phyloP scores from a whole-genome alignment of 352 stramenopile genomes.

The Elongisporangium prolatum region DNA sequence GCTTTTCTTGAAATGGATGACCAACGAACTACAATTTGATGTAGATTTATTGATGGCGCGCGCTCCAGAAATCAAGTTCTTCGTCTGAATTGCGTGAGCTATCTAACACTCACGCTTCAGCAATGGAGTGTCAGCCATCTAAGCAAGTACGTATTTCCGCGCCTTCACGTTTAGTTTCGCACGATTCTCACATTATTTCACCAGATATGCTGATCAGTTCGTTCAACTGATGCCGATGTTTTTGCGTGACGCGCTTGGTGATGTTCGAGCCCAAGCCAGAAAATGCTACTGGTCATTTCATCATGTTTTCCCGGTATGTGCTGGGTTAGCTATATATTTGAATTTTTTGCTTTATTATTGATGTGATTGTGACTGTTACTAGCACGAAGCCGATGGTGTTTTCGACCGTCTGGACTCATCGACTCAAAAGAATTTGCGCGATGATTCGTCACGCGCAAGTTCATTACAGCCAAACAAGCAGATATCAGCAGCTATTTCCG shows the following conservation, averaged over 20 bases:
- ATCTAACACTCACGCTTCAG: slow-evolving; percentile 70
- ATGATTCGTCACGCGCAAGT: slow-evolving; percentile 30
- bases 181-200: slow-evolving; percentile 2
- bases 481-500: background rate
- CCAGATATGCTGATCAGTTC: slow-evolving; percentile 56
- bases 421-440: slow-evolving; percentile 53
- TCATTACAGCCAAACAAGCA: slow-evolving; percentile 1
- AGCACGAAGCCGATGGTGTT: slow-evolving; percentile 49
- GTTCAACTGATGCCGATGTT: slow-evolving; percentile 49
- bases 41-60: slow-evolving; percentile 68
- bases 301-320: slow-evolving; percentile 48
- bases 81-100: slow-evolving; percentile 62
- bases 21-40: background rate
- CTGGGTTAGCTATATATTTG: background rate
- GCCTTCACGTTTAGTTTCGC: background rate
- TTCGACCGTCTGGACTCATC: slow-evolving; percentile 60
- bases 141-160: slow-evolving; percentile 51
- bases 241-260: slow-evolving; percentile 59
- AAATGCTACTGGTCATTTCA: slow-evolving; percentile 82
- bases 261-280: slow-evolving; percentile 71
- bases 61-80: slow-evolving; percentile 75
- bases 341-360: slow-evolving; percentile 1
- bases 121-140: slow-evolving; percentile 59
- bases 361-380: background rate
- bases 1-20: background rate